Base-by-base conservation (phyloP, 305 asterid genomes). In the Petunia hybrid region DNA sequence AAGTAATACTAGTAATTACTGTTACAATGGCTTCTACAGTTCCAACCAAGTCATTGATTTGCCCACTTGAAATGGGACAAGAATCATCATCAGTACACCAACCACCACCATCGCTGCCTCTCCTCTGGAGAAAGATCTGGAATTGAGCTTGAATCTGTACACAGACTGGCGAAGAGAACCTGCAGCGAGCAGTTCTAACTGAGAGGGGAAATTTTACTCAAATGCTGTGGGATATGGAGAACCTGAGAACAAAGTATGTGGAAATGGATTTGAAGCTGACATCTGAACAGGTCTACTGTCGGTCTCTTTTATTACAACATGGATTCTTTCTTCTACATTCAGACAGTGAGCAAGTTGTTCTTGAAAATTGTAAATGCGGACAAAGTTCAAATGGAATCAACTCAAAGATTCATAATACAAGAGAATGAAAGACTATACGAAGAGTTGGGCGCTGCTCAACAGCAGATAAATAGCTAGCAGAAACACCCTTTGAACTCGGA, bases 151-250 rank as follows among this genome's bases (percentile, higher is more conserved):
- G 88, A 87, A 79, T 85, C 89, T 67, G 82, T 84, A 87, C 83
- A 83, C 85, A 84, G 81, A 86, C 79, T 76, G 83, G 85, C 80
- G 86, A 90, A 86, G 96, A 87, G 85, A 91, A 87, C 78, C 53
- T 90, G 85, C 90, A 91, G 89, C 89, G 87, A 82, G 92, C 89
- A 71, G 81, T 89, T 79, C 40, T 64, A n/a, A 35, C 68, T 69
- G 96, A 90, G 87, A 86, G 81, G 83, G 97, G 88, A 80, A 89
- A 86, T 48, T 82, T 83, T 86, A 88, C 87, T 62, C 88, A 91
- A 82, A 82, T 88, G 84, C 95, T 89, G 78, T 89, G 97, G 93
- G 97, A 91, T 83, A 88, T 88, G 87, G 94, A 91, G 81, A 94
- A 91, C 84, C 87, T 90, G 79, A 83, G 88, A 84, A 85, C 86